phyloP scores from a whole-genome alignment of 495 filamentous ascomycete genomes.

The Lineolata rhizophorae region DNA sequence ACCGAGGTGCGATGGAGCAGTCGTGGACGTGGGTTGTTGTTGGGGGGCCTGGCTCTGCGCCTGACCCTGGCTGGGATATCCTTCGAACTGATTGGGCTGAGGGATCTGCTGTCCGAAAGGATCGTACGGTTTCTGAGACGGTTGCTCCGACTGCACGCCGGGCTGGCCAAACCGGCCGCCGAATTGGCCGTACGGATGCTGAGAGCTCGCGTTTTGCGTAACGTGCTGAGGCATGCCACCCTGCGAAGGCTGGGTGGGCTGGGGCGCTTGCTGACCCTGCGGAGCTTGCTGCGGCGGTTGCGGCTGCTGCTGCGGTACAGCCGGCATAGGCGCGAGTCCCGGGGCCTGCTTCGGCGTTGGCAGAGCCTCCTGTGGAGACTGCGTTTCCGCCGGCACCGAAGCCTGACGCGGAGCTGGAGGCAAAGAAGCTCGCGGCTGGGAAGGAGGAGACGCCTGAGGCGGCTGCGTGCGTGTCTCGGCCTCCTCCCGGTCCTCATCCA shows the following conservation, averaged over 20 bases:
- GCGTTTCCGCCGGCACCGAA: slow-evolving; percentile 8
- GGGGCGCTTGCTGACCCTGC: slow-evolving; percentile 23
- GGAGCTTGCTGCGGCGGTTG: slow-evolving; percentile 29
- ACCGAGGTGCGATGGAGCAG: slow-evolving; percentile 24
- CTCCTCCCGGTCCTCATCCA: slow-evolving; percentile 87
- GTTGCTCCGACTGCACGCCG: slow-evolving; percentile 32
- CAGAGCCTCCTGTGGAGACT: slow-evolving; percentile 8
- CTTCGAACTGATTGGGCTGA: slow-evolving; percentile 33
- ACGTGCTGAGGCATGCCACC: slow-evolving; percentile 21
- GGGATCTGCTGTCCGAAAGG: slow-evolving; percentile 54
- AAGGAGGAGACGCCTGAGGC: slow-evolving; percentile 77
- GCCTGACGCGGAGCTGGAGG: slow-evolving; percentile 40
- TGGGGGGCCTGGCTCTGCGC: slow-evolving; percentile 7
- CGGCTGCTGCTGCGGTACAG: slow-evolving; percentile 18
- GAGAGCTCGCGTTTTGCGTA: slow-evolving; percentile 9
- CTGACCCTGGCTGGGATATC: slow-evolving; percentile 30
- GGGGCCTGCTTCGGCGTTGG: slow-evolving; percentile 25
- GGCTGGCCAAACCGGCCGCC: slow-evolving; percentile 40
- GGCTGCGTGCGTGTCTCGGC: slow-evolving; percentile 87
- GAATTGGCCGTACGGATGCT: slow-evolving; percentile 33
- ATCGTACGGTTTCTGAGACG: slow-evolving; percentile 72
- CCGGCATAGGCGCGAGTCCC: slow-evolving; percentile 19
- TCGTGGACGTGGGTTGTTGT: slow-evolving; percentile 16
- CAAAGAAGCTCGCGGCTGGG: slow-evolving; percentile 73
- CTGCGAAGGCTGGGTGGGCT: slow-evolving; percentile 22